Base-by-base conservation (phyloP, 305 asterid species). In the Solanum chacoense region DNA sequence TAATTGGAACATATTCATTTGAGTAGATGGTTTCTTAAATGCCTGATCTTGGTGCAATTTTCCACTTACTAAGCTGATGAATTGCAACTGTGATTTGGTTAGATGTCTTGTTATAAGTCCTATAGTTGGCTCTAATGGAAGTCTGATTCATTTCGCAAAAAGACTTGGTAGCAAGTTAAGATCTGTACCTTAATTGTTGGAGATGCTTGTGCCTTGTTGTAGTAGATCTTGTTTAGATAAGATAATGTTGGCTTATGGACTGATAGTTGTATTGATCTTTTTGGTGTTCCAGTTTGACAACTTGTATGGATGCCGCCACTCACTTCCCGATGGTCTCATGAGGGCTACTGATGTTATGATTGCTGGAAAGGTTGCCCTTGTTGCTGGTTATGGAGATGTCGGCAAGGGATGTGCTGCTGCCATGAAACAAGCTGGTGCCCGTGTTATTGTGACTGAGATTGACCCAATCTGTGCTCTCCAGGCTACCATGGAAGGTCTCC, bases 391-490 rank as follows among this genome's bases (percentile, higher is more conserved):
- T 7, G 97, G 98, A 71, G 98, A 94, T 84, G 98, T 95, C 0
- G 98, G 98, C 4, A 95, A 94, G 93, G 98, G 98, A 26, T 95
- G 98, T 76, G 97, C 96, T 0, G 89, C 90, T 13, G 94, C 98
- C 45, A 71, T 95, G 91, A 94, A 94, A 85, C 95, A 94, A 83
- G 96, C 93, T 0, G 97, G 97, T 0, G 98, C 97, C 10, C 96
- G 98, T 38, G 97, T 95, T 32, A 90, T 95, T 3, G 98, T 95
- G 63, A 93, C 98, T 0, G 98, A 95, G 93, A 95, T 95, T 8
- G 98, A 95, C 45, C 98, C 98, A 0, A 95, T 95, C 91, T 94
- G 96, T 36, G 98, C 98, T 71, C 98, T 95, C 29, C 98, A 95
- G 84, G 98, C 98, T 31, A 91, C 90, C 76, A 95, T 95, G 98